These are phyloP conservation scores for Hypomontagnella submonticulosa DNA, from an alignment of 495 filamentous ascomycete genomes.

Conservation along the genomic window DNA sequence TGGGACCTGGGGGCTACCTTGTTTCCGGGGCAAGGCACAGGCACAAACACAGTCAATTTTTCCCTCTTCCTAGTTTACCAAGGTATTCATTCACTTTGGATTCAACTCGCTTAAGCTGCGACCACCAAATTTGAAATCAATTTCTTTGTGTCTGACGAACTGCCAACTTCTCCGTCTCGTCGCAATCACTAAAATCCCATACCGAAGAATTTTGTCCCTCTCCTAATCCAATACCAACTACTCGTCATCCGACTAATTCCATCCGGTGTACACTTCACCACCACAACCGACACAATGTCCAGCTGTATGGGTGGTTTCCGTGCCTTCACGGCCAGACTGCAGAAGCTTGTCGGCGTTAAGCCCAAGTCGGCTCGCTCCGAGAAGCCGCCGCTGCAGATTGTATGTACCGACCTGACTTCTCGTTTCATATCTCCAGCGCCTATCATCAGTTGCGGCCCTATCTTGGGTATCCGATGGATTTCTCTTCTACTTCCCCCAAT, in stretches of 20 bases:
- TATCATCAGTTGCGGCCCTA: conserved; percentile 12
- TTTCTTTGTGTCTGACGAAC: conserved; percentile 13
- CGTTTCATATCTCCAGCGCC: neutral
- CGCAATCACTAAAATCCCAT: neutral
- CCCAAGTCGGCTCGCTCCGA: conserved; percentile 32
- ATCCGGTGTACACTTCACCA: neutral
- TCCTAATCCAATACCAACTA: neutral
- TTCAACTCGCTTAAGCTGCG: conserved; percentile 3
- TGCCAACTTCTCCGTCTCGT: neutral
- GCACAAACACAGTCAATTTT: neutral
- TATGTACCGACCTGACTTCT: conserved; percentile 27
- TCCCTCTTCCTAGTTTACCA: neutral
- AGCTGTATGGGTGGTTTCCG: conserved; percentile 37
- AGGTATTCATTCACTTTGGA: conserved; percentile 2
- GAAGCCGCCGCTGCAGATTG: conserved; percentile 44
- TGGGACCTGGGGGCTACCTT: neutral
- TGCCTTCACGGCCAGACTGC: conserved; percentile 36
- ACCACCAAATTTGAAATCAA: too few species aligned
- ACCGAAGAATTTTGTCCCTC: neutral
- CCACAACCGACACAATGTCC: conserved; percentile 16
- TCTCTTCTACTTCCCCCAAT: neutral
- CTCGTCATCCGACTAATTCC: neutral
- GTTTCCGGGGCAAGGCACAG: neutral
- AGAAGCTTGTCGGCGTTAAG: conserved; percentile 38
- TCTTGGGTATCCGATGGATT: neutral